Evolutionary conservation across 2,329 filamentous ascomycete genomes (phyloP).

Genomic region (Paraconiothyrium brasiliense): DNA sequence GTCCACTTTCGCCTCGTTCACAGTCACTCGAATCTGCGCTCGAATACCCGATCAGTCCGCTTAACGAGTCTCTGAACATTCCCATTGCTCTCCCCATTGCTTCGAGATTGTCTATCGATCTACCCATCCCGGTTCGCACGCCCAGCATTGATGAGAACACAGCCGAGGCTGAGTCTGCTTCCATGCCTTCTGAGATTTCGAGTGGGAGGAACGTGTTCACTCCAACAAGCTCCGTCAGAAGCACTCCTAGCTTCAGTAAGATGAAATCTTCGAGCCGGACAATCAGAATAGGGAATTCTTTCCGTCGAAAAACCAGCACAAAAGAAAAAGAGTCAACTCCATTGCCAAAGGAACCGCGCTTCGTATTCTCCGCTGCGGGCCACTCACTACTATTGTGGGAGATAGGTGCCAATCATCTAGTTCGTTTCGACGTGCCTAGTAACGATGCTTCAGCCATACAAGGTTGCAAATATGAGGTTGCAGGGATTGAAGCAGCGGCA

Average conservation of each 20-base stretch:
- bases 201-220: constrained; percentile 22
- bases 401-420: constrained; percentile 27
- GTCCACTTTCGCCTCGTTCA: constrained; percentile 13
- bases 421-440: constrained; percentile 42
- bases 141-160: constrained; percentile 21
- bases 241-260: constrained; percentile 26
- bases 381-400: constrained; percentile 35
- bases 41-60: constrained; percentile 30
- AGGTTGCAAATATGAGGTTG: constrained; percentile 44
- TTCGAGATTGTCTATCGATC: constrained; percentile 32
- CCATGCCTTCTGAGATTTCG: constrained; percentile 25
- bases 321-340: constrained; percentile 28
- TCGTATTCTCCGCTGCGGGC: constrained; percentile 42
- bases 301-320: constrained; percentile 26
- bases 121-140: constrained; percentile 35
- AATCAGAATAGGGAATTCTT: constrained; percentile 33
- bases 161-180: constrained; percentile 17
- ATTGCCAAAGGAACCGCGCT: constrained; percentile 42
- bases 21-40: constrained; percentile 22
- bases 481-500: constrained; percentile 42
- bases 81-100: constrained; percentile 30
- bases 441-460: constrained; percentile 37
- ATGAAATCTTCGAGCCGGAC: constrained; percentile 32
- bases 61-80: constrained; percentile 35
- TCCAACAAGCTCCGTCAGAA: constrained; percentile 28